Base-by-base conservation (phyloP, 768 basidiomycete species). In the Amanita pallidorosea region DNA sequence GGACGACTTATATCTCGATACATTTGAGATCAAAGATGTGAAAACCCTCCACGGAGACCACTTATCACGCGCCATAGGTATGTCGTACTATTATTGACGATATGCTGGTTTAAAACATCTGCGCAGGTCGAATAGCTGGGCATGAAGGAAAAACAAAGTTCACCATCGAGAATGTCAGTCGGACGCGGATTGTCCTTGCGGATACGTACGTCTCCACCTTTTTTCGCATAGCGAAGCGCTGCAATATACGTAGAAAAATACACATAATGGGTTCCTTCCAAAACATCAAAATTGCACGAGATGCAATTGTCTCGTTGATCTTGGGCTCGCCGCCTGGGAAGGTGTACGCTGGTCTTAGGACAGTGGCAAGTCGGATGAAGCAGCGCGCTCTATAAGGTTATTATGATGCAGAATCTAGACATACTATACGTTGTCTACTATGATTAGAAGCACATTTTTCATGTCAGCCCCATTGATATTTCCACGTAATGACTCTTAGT, bases 131-230 rank as follows among this genome's bases (percentile, higher is more conserved):
- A 58, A 98, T 99, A 63, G 96, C 96, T 9, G 96, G 96, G 4
- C 93, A 99, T 63, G 93, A 96, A 55, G 96, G 96, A 40, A 97
- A 97, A 71, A 97, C 94, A 9, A 94, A 96, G 64, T 98, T 97
- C 65, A 93, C 94, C 2, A 98, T 99, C 50, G 96, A 99, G 71
- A 99, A 98, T 60, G 80, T 93, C 2, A 94, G 85, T 57, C 79
- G 95, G 52, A 99, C 96, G 23, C 85, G 96, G n/a, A 97, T 99
- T 51, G 90, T 99, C 42, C 80, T 99, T 37, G 96, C 96, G 9
- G 96, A 99, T 63, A 93, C 92, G 94, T 94, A 61, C 49, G 88
- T 79, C 18, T 35, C 7, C 12, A 43, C n/a, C 22, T 49, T 49
- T 22, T 23, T 27, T 38, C 4, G 44, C 20, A 18, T 35, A 36